These are phyloP conservation scores for Magnolia changhungtana DNA, from an alignment of 164 flowering plant species.

Conservation along the genomic window DNA sequence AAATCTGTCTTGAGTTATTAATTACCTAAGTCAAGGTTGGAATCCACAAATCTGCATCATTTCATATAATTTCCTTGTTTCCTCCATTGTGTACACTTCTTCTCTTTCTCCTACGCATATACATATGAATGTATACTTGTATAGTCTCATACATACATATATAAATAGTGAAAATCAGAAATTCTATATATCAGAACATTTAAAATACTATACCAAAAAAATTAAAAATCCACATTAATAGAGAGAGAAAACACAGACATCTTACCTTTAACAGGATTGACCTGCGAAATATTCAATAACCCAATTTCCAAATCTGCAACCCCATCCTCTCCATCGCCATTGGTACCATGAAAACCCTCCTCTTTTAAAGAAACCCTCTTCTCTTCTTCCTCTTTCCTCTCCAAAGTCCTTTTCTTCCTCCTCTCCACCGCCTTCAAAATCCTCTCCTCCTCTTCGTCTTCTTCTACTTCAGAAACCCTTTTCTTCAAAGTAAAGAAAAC, in stretches of 20 bases:
- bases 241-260: background rate
- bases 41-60: too few species aligned
- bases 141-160: too few species aligned
- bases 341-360: background rate
- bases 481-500: constrained; percentile 48
- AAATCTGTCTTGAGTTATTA: too few species aligned
- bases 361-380: background rate
- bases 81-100: too few species aligned
- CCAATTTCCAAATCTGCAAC: constrained; percentile 22
- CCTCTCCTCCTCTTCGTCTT: constrained; percentile 9
- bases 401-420: constrained; percentile 14
- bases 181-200: background rate
- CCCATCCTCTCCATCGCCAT: constrained; percentile 3
- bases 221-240: background rate
- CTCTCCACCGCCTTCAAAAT: constrained; percentile 19
- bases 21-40: too few species aligned
- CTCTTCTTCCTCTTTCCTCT: constrained; percentile 3
- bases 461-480: constrained; percentile 12
- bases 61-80: too few species aligned
- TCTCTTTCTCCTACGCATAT: too few species aligned
- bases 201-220: background rate
- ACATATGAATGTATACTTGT: too few species aligned
- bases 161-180: background rate
- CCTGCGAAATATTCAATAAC: constrained; percentile 36
- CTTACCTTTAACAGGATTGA: constrained; percentile 79